phyloP scores from a whole-genome alignment of 2,329 filamentous ascomycete species.

The Drechslera avenae region DNA sequence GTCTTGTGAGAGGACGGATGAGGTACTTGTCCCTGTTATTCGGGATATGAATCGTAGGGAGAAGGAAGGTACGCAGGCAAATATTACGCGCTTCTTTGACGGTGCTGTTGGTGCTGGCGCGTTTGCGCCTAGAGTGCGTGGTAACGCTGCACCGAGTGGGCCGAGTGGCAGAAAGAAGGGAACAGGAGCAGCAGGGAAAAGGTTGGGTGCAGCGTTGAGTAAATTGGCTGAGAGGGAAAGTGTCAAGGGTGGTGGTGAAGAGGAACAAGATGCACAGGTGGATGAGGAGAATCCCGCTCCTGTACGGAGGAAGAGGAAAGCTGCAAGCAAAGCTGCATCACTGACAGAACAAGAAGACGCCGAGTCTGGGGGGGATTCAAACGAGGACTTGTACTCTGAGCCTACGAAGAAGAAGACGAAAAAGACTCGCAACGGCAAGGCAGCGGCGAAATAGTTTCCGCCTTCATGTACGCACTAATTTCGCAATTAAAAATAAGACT shows the following conservation, averaged over 20 bases:
- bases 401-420: constrained; percentile 37
- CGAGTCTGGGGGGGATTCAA: constrained; percentile 10
- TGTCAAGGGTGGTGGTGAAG: constrained; percentile 29
- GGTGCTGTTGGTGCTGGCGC: constrained; percentile 73
- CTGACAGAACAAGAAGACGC: constrained; percentile 19
- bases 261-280: constrained; percentile 21
- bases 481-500: neutral
- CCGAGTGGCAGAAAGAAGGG: constrained; percentile 60
- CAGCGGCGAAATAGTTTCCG: neutral
- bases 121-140: constrained; percentile 70
- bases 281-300: constrained; percentile 14
- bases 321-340: constrained; percentile 16
- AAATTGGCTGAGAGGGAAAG: constrained; percentile 38
- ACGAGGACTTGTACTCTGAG: constrained; percentile 34
- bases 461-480: too few species aligned
- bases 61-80: constrained; percentile 89
- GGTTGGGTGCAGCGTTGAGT: constrained; percentile 42
- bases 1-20: constrained; percentile 88
- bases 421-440: constrained; percentile 22
- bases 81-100: constrained; percentile 91
- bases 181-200: constrained; percentile 38
- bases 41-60: constrained; percentile 90
- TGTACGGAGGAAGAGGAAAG: constrained; percentile 30
- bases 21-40: constrained; percentile 94
- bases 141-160: constrained; percentile 52